A percentile compares a stretch with the other conserved stretches of the same genome.
These are phyloP conservation scores for Metarhizium brunneum DNA, from an alignment of 2,329 filamentous ascomycete genomes.

Conservation along the genomic window DNA sequence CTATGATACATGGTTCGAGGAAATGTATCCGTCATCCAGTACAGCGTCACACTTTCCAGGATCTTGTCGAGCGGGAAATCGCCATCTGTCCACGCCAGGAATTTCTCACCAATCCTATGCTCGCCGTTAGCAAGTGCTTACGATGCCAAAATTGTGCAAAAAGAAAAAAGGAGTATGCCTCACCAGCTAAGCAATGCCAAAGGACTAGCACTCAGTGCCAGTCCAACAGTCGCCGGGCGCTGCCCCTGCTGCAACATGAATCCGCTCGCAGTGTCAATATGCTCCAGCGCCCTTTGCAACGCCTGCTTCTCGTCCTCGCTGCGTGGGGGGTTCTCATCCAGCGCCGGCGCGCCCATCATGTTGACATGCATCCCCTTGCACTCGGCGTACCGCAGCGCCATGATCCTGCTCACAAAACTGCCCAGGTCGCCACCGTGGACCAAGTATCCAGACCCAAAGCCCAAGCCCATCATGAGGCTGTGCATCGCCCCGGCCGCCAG, in stretches of 20 bases:
- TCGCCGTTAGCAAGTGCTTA: not conserved
- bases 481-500: slow-evolving; percentile 32
- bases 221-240: slow-evolving; percentile 44
- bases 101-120: slow-evolving; percentile 44
- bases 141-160: too few species aligned
- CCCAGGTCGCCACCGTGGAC: slow-evolving; percentile 50
- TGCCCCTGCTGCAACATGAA: slow-evolving; percentile 46
- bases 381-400: slow-evolving; percentile 30
- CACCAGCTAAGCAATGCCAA: slow-evolving; percentile 46
- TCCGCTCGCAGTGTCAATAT: slow-evolving; percentile 30
- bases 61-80: slow-evolving; percentile 32
- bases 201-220: slow-evolving; percentile 42
- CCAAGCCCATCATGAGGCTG: slow-evolving; percentile 41
- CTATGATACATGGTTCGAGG: slow-evolving; percentile 41
- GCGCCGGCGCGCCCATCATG: slow-evolving; percentile 9
- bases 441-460: slow-evolving; percentile 41
- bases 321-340: not conserved
- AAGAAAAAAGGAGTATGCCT: not conserved
- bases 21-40: slow-evolving; percentile 44
- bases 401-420: slow-evolving; percentile 29
- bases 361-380: slow-evolving; percentile 34
- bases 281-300: slow-evolving; percentile 27
- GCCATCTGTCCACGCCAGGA: slow-evolving; percentile 41
- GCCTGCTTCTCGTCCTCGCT: slow-evolving; percentile 4
- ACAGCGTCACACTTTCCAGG: slow-evolving; percentile 39